Evolutionary conservation across 805 yeast species (phyloP), one percentile per base, ranked within the genome.

Genomic region (Pichia nanzhaoensis): DNA sequence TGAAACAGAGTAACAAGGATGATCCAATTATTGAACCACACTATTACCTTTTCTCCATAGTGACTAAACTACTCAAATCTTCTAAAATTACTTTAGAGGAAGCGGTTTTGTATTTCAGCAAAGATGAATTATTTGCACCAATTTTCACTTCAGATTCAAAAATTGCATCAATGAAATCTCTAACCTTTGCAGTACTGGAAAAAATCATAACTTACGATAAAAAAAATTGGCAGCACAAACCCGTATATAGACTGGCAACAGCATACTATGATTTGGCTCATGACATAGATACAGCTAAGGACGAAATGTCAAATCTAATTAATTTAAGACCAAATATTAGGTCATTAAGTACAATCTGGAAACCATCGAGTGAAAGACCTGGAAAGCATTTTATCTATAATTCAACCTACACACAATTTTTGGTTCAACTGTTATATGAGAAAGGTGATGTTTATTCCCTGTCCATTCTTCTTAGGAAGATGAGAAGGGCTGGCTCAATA

Each of bases 161-260:
- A 9, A 5, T 6, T 3, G 18, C 6, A 3, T 58, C 56, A 1
- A 69, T 78, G 50, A 69, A 62, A 44, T 51, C 58, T 7, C 53
- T 65, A 12, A 63, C 82, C 3, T 64, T 82, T 1, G 58, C 57
- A 0, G 61, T 77, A 7, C 60, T 87, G 34, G 65, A 64, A 34
- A 74, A 67, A 46, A 57, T 87, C 3, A 61, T 73, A 16, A 41
- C 66, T 0, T 63, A 75, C 10, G 98, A 91, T 59, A 89, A 84
- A 58, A 85, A 81, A 58, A 85, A 80, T 43, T 89, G 97, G 97
- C 95, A 89, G 43, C 98, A 93, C 58, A 75, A 84, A 43, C 95
- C 97, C 1, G 71, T 77, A 2, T 89, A 74, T 56, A 69, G 89
- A 50, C 66, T 85, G 14, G 88, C 97, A 0, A 70, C 65, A 43